A percentile compares a stretch with the other conserved stretches of the same genome.
Evolutionary conservation across 1,284 basidiomycete species (phyloP).

Genomic region (Fomitopsis pinicola): DNA sequence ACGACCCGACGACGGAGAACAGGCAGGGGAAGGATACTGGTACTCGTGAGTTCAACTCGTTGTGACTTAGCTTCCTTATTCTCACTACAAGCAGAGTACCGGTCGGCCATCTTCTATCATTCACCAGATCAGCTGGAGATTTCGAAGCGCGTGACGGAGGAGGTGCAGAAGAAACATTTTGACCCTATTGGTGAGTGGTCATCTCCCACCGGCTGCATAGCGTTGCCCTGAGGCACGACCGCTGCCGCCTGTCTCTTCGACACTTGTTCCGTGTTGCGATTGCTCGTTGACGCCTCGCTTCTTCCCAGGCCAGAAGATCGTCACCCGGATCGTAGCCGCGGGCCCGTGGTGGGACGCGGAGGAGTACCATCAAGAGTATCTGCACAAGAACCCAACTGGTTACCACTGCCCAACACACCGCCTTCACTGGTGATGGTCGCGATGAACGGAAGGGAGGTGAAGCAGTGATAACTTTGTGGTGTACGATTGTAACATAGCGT

Average conservation of each 20-base stretch:
- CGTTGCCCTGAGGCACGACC: too few relatives aligned
- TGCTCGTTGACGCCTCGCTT: not conserved
- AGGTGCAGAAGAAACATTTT: conserved; percentile 83
- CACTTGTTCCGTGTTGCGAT: too few relatives aligned
- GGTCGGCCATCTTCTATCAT: conserved; percentile 88
- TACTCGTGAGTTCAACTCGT: conserved; percentile 53
- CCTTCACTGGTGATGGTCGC: conserved; percentile 40
- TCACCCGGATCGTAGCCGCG: conserved; percentile 67
- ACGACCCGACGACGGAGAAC: conserved; percentile 87
- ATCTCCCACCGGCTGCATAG: too few relatives aligned
- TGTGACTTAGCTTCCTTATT: not conserved
- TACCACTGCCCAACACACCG: conserved; percentile 56
- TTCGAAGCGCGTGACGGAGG: conserved; percentile 78
- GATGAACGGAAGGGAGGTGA: not conserved
- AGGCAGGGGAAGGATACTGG: conserved; percentile 76
- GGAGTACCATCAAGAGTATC: conserved; percentile 83
- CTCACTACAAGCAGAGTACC: conserved; percentile 64
- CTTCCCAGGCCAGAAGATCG: conserved; percentile 57
- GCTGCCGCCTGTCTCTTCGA: too few relatives aligned
- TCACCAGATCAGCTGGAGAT: conserved; percentile 71
- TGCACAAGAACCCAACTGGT: conserved; percentile 61
- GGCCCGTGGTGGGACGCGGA: conserved; percentile 82
- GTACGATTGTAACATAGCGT: not conserved
- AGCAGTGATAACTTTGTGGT: not conserved
- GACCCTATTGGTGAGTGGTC: conserved; percentile 49